Evolutionary conservation across 2,329 filamentous ascomycete genomes (phyloP), one percentile per base, ranked within the genome.

Genomic region (Pseudogymnoascus pannorum): DNA sequence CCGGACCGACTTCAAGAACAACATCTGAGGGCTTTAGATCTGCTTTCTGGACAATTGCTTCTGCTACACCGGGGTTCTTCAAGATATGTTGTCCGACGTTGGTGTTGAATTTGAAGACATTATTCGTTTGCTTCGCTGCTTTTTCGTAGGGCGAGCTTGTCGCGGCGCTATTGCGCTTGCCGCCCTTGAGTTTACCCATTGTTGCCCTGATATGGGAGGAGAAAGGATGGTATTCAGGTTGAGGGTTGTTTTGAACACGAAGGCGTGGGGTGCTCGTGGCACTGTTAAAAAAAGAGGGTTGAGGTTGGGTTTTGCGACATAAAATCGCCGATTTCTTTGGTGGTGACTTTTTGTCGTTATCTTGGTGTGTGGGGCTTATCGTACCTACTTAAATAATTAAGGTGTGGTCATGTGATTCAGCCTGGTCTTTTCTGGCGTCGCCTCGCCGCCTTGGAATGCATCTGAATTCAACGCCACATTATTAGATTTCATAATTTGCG

Each of bases 71-170:
- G 1, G 90, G 90, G 74, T 96, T 96, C 75, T 96, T 97, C 66
- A 97, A 82, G 64, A 99, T 94, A 75, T 97, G 67, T 72, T 89
- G 86, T 69, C 93, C 92, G 67, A 94, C 84, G 74, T 93, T 85
- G 68, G 89, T 94, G 79, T 96, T 96, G 85, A 97, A 96, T 74
- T 95, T 96, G 84, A 97, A 97, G 75, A 97, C 91, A 69, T 90
- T 92, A 78, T 96, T 92, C 62, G 71, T 71, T 8, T 67, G 59
- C 9, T 66, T 63, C 63, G 68, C 64, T 7, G 70, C 68, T 68
- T 71, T 70, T 18, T 70, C 60, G 58, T 73, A 70, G 11, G 71
- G 66, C 3, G 68, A 63, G 7, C 60, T 36, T 22, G 66, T 26
- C 3, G 67, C 61, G 1, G 69, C 65, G 64, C 64, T 68, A 57